Base-by-base conservation (phyloP, 345 rosid genomes). In the Clausena lansium region DNA sequence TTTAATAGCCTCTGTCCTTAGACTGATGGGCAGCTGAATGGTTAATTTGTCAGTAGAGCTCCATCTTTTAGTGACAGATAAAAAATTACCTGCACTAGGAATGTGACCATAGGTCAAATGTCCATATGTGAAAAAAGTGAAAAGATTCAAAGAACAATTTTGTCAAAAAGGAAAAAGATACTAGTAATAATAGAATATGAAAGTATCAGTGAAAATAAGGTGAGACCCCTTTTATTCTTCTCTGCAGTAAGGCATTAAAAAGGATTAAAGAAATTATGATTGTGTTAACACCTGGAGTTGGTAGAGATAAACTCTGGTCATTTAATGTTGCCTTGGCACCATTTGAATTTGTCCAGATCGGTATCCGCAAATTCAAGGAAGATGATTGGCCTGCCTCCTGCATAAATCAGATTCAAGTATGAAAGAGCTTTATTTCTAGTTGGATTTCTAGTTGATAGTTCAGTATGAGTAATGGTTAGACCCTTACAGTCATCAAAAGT, bases 1-100 rank as follows among this genome's bases (percentile, higher is more conserved):
- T 92, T 94, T 83, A 59, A 94, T 89, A 65, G 89, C 88, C 80
- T 96, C 98, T 4, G 89, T 88, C 87, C 92, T 86, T 69, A 94
- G 82, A 73, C 74, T 66, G 20, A 92, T 30, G 1, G 98, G 99
- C 76, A 94, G 79, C 81, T 87, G 82, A 74, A 96, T 81, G n/a
- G 85, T 86, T 63, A 93, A 65, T 78, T 84, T 86, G 85, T 96
- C 97, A 6, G 79, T 76, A 3, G 79, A 59, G 76, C 87, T 88
- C 99, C 99, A 96, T 74, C 79, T 83, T 71, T 60, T 76, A 32
- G 85, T 84, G 35, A 91, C 60, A 3, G 93, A 76, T 33, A 92
- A 72, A 82, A 90, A 93, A 75, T 68, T 87, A 73, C 99, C 99
- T 94, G 88, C 81, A 82, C 4, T 4, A 32, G 45, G 24, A 75